Conservation (phyloP, 805 yeast genomes). For the Metschnikowia cerradonensis region DNA sequence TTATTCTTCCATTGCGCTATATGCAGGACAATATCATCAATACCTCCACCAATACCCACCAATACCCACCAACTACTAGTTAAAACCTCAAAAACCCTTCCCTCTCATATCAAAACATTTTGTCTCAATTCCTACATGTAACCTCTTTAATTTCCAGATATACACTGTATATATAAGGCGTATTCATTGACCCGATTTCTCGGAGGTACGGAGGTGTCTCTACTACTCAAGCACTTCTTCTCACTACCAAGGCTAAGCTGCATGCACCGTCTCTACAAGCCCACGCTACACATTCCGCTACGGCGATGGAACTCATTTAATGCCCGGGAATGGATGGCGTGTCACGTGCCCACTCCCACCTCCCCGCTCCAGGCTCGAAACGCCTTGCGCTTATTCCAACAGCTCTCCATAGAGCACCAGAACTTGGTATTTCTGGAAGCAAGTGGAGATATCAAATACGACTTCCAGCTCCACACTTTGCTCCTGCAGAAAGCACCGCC, state of each 20-base stretch:
- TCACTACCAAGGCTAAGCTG: neutral
- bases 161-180: too few species aligned
- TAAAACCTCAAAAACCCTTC: too few species aligned
- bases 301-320: neutral
- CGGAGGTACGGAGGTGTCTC: too few species aligned
- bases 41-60: too few species aligned
- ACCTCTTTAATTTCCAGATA: too few species aligned
- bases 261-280: neutral
- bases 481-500: constrained; percentile 3
- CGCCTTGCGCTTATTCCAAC: neutral
- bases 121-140: too few species aligned
- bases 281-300: neutral
- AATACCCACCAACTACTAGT: too few species aligned
- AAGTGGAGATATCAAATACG: neutral
- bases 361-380: neutral
- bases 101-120: too few species aligned
- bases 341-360: neutral
- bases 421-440: neutral
- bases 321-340: neutral
- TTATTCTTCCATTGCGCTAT: too few species aligned
- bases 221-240: neutral
- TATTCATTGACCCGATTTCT: too few species aligned
- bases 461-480: constrained; percentile 5
- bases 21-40: too few species aligned
- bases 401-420: neutral